These are phyloP conservation scores for Taphrina flavorubra DNA, from an alignment of 1,139 yeast species.

Conservation along the genomic window DNA sequence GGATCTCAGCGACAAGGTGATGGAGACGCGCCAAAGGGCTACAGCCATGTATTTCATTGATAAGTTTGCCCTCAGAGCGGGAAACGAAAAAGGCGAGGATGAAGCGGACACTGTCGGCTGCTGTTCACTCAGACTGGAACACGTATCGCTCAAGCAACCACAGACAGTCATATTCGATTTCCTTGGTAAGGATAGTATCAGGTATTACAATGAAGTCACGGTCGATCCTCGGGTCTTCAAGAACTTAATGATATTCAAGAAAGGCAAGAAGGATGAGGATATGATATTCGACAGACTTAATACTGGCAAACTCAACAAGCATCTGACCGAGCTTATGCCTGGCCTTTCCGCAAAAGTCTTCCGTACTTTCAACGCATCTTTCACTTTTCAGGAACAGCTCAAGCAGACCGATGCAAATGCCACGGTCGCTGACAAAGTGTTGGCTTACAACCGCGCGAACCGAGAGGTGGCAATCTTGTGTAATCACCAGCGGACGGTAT, in stretches of 20 bases:
- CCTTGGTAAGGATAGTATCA: conserved; percentile 92
- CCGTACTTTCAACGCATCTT: conserved; percentile 96
- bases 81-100: conserved; percentile 96
- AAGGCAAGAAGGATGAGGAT: conserved; percentile 85
- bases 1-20: conserved; percentile 72
- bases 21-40: conserved; percentile 90
- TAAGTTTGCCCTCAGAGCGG: conserved; percentile 95
- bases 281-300: conserved; percentile 88
- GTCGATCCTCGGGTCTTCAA: conserved; percentile 90
- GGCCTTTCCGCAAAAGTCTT: conserved; percentile 96
- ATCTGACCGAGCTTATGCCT: conserved; percentile 85
- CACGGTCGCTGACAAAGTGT: conserved; percentile 83
- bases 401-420: conserved; percentile 84
- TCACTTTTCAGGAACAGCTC: conserved; percentile 82
- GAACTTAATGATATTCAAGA: conserved; percentile 82
- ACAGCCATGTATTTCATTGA: conserved; percentile 93
- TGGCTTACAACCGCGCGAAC: conserved; percentile 90
- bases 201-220: conserved; percentile 89
- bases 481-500: conserved; percentile 94
- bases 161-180: conserved; percentile 89
- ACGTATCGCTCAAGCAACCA: conserved; percentile 83
- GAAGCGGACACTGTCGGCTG: conserved; percentile 99
- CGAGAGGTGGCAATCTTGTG: conserved; percentile 93
- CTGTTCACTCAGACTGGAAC: conserved; percentile 90
- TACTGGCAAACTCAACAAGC: conserved; percentile 81